A percentile compares a stretch with the other conserved stretches of the same genome.
These are phyloP conservation scores for Talaromyces verruculosus DNA, from an alignment of 2,329 filamentous ascomycete genomes.

Conservation along the genomic window DNA sequence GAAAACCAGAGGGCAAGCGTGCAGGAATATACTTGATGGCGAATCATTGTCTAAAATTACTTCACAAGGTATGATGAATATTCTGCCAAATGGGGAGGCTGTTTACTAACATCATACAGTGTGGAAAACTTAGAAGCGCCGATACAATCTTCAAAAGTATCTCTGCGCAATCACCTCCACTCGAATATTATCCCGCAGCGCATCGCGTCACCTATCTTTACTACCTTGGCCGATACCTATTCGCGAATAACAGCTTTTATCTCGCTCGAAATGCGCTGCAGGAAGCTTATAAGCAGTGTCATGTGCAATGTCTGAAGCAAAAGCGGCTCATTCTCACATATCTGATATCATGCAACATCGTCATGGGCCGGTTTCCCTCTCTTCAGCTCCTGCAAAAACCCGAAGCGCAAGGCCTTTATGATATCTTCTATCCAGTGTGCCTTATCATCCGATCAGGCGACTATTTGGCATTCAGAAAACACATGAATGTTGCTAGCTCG, in stretches of 20 bases:
- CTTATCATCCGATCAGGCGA: slow-evolving; percentile 71
- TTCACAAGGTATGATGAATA: slow-evolving; percentile 66
- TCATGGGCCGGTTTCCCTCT: slow-evolving; percentile 80
- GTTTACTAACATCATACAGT: slow-evolving; percentile 49
- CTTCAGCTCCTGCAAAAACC: slow-evolving; percentile 64
- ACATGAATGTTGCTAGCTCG: slow-evolving; percentile 56
- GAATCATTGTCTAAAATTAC: slow-evolving; percentile 82
- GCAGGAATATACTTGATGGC: slow-evolving; percentile 87
- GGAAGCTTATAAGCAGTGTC: slow-evolving; percentile 76
- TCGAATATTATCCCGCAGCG: slow-evolving; percentile 77
- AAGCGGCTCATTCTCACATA: slow-evolving; percentile 78
- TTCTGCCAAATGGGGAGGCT: background rate
- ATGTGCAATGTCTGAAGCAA: slow-evolving; percentile 60
- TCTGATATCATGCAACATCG: slow-evolving; percentile 77
- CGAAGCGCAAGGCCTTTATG: slow-evolving; percentile 64
- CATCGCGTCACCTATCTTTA: slow-evolving; percentile 92
- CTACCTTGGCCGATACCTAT: slow-evolving; percentile 87
- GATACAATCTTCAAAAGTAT: slow-evolving; percentile 90
- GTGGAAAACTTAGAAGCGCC: slow-evolving; percentile 76
- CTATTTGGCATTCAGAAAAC: slow-evolving; percentile 68
- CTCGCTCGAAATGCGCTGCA: slow-evolving; percentile 74
- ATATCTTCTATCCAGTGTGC: slow-evolving; percentile 72
- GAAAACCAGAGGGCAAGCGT: slow-evolving; percentile 78
- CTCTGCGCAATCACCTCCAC: slow-evolving; percentile 74
- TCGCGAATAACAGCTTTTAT: slow-evolving; percentile 79